phyloP scores from a whole-genome alignment of 805 yeast species.

The Candida sonorensis region DNA sequence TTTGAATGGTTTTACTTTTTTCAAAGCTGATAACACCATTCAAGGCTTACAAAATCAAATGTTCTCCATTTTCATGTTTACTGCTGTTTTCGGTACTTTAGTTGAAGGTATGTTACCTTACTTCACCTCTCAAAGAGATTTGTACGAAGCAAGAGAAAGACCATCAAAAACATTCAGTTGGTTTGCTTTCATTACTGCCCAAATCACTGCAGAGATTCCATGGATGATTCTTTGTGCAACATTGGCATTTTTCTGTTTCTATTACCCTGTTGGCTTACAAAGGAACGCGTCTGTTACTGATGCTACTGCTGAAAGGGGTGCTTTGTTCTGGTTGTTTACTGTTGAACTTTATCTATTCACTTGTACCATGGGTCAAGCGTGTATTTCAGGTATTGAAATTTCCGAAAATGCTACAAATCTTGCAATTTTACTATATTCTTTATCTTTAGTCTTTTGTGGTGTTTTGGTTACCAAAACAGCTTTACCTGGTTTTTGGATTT shows the following conservation, averaged over 20 bases:
- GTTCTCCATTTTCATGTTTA: conserved; percentile 65
- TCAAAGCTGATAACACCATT: conserved; percentile 48
- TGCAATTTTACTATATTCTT: conserved; percentile 46
- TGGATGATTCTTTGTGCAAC: conserved; percentile 55
- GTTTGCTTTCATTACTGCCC: conserved; percentile 54
- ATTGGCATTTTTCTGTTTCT: conserved; percentile 48
- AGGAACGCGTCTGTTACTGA: conserved; percentile 46
- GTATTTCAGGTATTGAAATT: conserved; percentile 47
- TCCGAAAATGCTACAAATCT: conserved; percentile 57
- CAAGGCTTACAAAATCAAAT: conserved; percentile 75
- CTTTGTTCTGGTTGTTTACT: conserved; percentile 31
- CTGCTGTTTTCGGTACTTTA: conserved; percentile 45
- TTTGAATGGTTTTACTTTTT: conserved; percentile 61
- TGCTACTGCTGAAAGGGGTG: conserved; percentile 43
- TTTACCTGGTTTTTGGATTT: conserved; percentile 55
- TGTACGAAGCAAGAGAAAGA: conserved; percentile 64
- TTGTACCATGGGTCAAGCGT: conserved; percentile 48
- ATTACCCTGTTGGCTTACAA: conserved; percentile 64
- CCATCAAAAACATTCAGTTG: conserved; percentile 64
- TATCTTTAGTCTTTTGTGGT: conserved; percentile 67
- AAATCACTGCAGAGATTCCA: conserved; percentile 56
- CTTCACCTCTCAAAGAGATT: conserved; percentile 49
- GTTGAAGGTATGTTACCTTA: conserved; percentile 55
- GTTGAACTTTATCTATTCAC: conserved; percentile 44
- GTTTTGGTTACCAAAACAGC: conserved; percentile 46